Base-by-base conservation (phyloP, 805 yeast species). In the Myxozyma geophila region DNA sequence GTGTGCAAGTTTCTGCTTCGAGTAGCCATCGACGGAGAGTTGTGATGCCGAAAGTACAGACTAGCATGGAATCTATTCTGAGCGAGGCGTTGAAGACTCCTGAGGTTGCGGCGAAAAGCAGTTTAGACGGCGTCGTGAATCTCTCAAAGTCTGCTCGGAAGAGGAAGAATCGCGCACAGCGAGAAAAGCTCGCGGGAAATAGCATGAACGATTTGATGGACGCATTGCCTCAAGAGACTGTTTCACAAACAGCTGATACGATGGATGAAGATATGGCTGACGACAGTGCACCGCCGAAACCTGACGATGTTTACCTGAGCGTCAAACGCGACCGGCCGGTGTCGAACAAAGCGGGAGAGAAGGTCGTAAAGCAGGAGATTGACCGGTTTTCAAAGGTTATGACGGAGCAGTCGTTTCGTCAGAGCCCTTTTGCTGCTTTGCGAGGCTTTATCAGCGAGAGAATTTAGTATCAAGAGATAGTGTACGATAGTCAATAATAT, bases 361-460 rank as follows among this genome's bases (percentile, higher is more conserved):
- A 78, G 48, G 80, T 89, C n/a, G 83, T 87, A 64, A 77, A 75
- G 40, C 78, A 79, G 52, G 96, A 89, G 72, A 80, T 82, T 61
- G 77, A 78, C 64, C 79, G 88, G 67, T 89, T 90, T 72, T 83
- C 80, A 15, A 75, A 78, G 46, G 84, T 88, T 3, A 75, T 90
- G 63, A 81, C 80, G 58, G 84, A 87, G 70, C 73, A 80, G 44
- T 74, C 76, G 33, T 88, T 87, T 69, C 81, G 85, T 75, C 74
- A 78, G 58, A 81, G 84, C 41, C 90, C 92, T 1, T 89, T 89
- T 72, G 80, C 80, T 46, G 83, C 92, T 2, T 78, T 90, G 68
- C 86, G 82, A 72, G 83, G 82, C 56, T 86, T 87, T n/a, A 84
- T 85, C 47, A 75, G 76, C 63, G 72, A 70, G 13, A 74, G 76